Evolutionary conservation across 345 rosid genomes (phyloP).

Genomic region (Hibiscus mutabilis): DNA sequence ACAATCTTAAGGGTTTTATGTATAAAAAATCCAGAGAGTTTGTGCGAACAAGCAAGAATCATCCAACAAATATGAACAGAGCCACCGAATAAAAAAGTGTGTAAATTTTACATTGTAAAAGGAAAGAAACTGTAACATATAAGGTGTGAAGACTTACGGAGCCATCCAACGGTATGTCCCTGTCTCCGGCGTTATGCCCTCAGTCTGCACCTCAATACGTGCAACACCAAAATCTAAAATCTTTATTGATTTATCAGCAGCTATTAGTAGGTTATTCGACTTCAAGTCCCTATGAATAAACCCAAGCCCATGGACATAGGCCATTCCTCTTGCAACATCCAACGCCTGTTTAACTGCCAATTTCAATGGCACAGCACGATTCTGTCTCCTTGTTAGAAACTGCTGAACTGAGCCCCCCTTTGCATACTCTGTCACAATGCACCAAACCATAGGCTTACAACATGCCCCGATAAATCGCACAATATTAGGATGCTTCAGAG

Average conservation of each 20-base stretch:
- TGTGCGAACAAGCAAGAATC: too few relatives aligned
- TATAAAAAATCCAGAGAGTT: too few relatives aligned
- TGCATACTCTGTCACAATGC: not conserved
- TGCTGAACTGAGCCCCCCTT: not conserved
- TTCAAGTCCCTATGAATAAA: slow-evolving; percentile 48
- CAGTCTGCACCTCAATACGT: slow-evolving; percentile 40
- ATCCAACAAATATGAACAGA: too few relatives aligned
- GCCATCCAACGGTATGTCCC: slow-evolving; percentile 65
- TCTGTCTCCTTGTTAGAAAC: not conserved
- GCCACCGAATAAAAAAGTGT: too few relatives aligned
- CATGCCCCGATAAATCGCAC: not conserved
- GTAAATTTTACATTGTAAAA: not conserved
- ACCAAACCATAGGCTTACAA: not conserved
- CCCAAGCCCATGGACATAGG: slow-evolving; percentile 19
- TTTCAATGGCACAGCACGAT: not conserved
- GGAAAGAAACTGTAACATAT: slow-evolving; percentile 3
- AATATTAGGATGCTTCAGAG: not conserved
- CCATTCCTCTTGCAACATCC: not conserved
- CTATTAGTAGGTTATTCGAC: slow-evolving; percentile 40
- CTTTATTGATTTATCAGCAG: slow-evolving; percentile 41
- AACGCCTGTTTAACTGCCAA: not conserved
- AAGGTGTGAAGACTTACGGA: slow-evolving; percentile 32
- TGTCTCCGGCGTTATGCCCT: slow-evolving; percentile 53
- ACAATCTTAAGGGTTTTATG: too few relatives aligned
- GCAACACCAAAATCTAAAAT: slow-evolving; percentile 50